These are phyloP conservation scores for Phellinidium pouzarii DNA, from an alignment of 1,284 basidiomycete genomes.

Conservation along the genomic window DNA sequence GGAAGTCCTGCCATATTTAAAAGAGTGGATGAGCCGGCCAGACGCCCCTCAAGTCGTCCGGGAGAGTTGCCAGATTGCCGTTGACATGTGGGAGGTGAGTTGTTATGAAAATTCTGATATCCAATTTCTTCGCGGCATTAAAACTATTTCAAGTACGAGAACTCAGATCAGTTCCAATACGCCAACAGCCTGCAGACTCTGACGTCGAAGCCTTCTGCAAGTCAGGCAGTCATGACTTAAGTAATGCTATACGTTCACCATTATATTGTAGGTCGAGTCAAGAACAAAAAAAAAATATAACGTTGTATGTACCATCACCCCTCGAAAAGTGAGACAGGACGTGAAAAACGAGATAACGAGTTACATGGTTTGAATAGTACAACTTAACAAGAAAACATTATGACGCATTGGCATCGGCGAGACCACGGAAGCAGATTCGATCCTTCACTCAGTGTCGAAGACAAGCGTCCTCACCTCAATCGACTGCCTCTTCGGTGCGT, in stretches of 20 bases:
- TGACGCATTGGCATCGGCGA: not conserved
- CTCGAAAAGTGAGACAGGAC: too few relatives aligned
- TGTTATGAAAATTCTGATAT: not conserved
- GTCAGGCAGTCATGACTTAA: conserved; percentile 2
- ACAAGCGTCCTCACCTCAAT: conserved; percentile 38
- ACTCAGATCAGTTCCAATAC: conserved; percentile 87
- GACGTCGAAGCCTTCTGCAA: not conserved
- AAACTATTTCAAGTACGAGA: conserved; percentile 62
- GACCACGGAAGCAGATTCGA: not conserved
- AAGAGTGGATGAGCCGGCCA: conserved; percentile 75
- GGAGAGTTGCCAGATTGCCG: conserved; percentile 93
- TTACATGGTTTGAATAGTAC: not conserved
- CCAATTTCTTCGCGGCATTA: conserved; percentile 2
- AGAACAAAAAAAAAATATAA: not conserved
- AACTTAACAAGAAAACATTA: not conserved
- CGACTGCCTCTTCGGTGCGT: conserved; percentile 36
- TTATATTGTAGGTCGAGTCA: not conserved
- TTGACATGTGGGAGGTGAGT: conserved; percentile 94
- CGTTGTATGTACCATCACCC: not conserved
- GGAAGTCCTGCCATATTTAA: conserved; percentile 80
- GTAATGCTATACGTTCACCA: not conserved
- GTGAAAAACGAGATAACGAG: not conserved
- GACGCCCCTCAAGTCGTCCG: conserved; percentile 87
- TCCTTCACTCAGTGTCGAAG: conserved; percentile 26
- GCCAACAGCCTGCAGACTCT: conserved; percentile 41